phyloP scores from a whole-genome alignment of 768 basidiomycete genomes.

The Dioszegia hungarica region DNA sequence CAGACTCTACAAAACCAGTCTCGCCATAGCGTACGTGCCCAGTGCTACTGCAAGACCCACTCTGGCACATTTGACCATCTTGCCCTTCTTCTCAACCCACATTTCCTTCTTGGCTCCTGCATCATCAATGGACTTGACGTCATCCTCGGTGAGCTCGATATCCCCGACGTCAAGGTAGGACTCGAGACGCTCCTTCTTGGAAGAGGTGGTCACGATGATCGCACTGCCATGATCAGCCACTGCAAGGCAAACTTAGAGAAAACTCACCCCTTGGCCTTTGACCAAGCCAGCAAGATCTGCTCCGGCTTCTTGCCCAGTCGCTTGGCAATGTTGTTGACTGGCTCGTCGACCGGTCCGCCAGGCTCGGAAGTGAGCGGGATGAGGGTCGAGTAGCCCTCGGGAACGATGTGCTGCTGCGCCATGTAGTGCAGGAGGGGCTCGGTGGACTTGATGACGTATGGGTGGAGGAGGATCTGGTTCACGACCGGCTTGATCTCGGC shows the following conservation, averaged over 20 bases:
- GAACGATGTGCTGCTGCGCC: conserved; percentile 27
- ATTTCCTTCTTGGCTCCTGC: conserved; percentile 45
- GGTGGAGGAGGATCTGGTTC: conserved; percentile 40
- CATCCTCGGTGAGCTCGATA: conserved; percentile 50
- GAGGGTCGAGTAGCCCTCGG: conserved; percentile 35
- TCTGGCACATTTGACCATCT: background rate
- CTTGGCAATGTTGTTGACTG: conserved; percentile 17
- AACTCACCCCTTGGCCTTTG: conserved; percentile 35
- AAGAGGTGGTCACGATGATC: conserved; percentile 46
- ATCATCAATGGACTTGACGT: conserved; percentile 47
- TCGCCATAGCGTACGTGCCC: background rate
- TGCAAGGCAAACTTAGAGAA: background rate
- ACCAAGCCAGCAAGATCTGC: conserved; percentile 38
- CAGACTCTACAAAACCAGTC: conserved; percentile 2
- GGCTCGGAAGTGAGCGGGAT: conserved; percentile 27
- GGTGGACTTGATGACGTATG: conserved; percentile 26
- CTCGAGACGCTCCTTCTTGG: conserved; percentile 54
- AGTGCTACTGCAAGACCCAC: background rate
- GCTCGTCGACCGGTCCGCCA: conserved; percentile 16
- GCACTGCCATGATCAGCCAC: conserved; percentile 33
- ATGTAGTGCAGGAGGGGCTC: conserved; percentile 23
- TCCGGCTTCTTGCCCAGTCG: conserved; percentile 26
- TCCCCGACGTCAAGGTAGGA: conserved; percentile 67
- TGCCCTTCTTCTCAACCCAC: conserved; percentile 12
- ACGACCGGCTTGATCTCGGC: conserved; percentile 32